Percentiles rank a stretch among this genome's conserved stretches.
Evolutionary conservation across 331 rosid genomes (phyloP).

Genomic region (Stylosanthes scabra): DNA sequence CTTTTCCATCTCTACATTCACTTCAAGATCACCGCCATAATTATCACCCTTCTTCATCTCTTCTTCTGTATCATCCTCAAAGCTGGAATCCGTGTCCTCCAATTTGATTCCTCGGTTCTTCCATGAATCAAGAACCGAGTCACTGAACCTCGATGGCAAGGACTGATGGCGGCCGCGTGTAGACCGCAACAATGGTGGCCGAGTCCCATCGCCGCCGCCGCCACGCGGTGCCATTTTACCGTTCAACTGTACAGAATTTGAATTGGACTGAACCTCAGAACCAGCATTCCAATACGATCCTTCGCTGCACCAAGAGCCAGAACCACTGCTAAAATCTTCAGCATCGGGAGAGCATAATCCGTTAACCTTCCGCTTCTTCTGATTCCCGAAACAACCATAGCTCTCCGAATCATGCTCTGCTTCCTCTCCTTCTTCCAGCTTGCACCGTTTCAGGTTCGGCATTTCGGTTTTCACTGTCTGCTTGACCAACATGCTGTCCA

Average conservation of each 20-base stretch:
- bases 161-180: conserved; percentile 76
- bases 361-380: conserved; percentile 53
- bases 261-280: conserved; percentile 61
- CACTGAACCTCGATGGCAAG: conserved; percentile 74
- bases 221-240: conserved; percentile 30
- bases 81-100: conserved; percentile 46
- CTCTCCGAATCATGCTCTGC: conserved; percentile 46
- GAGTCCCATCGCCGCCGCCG: conserved; percentile 29
- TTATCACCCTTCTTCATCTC: conserved; percentile 39
- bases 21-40: conserved; percentile 14
- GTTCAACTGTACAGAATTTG: conserved; percentile 52
- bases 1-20: conserved; percentile 42
- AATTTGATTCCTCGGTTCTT: conserved; percentile 49
- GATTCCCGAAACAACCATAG: conserved; percentile 37
- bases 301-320: conserved; percentile 65
- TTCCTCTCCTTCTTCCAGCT: conserved; percentile 47
- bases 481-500: conserved; percentile 71
- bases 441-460: conserved; percentile 88
- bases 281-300: conserved; percentile 58
- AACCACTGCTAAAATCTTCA: conserved; percentile 65
- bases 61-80: conserved; percentile 48
- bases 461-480: conserved; percentile 74
- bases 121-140: conserved; percentile 66
- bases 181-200: conserved; percentile 63
- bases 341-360: conserved; percentile 54